Base-by-base conservation (phyloP, 371 early-diverging fungal genomes). In the Umbelopsis sp. region DNA sequence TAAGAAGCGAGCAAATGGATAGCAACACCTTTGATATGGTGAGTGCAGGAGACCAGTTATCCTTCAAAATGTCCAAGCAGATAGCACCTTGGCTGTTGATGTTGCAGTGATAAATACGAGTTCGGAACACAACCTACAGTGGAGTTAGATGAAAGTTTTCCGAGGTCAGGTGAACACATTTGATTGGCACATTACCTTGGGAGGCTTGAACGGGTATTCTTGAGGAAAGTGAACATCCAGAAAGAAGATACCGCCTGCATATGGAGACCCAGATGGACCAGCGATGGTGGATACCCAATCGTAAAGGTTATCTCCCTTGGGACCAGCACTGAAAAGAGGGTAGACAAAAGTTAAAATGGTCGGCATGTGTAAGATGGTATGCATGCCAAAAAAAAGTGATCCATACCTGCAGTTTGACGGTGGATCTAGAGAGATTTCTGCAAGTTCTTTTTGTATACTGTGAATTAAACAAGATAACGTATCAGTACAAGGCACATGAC, bases 181-280 rank as follows among this genome's bases (percentile, higher is more conserved):
- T 41, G 41, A 41, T 41, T 41, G 41, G 41, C 41, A 41, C 25
- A 63, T 78, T 22, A 89, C 90, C 89, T 96, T 97, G 71, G 99
- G 99, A 67, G 99, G 98, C 87, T 98, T 98, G 89, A 99, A 99
- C 25, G 99, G 99, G 76, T 99, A 99, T 76, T 99, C 99, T 63
- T 94, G 91, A 41, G 99, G 99, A 85, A 99, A 98, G 77, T 94
- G 95, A 75, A 99, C 98, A 65, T 92, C 87, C 70, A 99, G 85
- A 86, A 99, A 97, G 87, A 99, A 99, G 67, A 97, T 94, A 64
- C 99, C 99, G 63, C 86, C 86, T 57, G 89, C 75, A 76, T 92
- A 93, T 68, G 94, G 93, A 67, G 91, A 87, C 65, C 87, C 90
- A 57, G 75, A 79, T 7, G 99, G 99, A 2, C 99, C 98, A 69